phyloP scores from a whole-genome alignment of 2,329 filamentous ascomycete genomes.

The Sporothrix sp. region DNA sequence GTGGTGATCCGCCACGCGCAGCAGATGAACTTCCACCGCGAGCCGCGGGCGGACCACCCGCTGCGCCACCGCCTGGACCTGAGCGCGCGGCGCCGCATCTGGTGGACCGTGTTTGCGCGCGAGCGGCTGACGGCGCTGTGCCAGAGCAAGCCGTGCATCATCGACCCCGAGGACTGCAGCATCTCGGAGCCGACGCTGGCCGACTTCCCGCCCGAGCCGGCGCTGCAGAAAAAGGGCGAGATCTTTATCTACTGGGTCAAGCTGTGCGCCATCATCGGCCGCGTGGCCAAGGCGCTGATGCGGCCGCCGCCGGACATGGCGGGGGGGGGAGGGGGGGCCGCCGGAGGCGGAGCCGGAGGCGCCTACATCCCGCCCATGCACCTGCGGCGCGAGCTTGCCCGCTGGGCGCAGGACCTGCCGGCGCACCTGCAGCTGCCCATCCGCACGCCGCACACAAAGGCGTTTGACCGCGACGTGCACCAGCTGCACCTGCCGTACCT shows the following conservation, averaged over 20 bases:
- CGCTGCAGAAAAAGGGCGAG: conserved; percentile 1
- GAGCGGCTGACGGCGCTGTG: not conserved
- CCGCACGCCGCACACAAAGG: not conserved
- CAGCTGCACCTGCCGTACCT: conserved; percentile 6
- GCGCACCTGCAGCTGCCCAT: not conserved
- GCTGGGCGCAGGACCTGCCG: conserved; percentile 1
- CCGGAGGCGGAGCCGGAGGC: not conserved
- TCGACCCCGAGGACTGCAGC: conserved; percentile 7
- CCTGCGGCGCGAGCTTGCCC: not conserved
- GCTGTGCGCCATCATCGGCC: conserved; percentile 5
- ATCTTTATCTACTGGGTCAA: conserved; percentile 10
- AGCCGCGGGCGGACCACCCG: not conserved
- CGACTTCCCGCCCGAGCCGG: not conserved
- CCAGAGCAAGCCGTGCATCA: conserved; percentile 6
- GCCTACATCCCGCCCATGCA: conserved; percentile 1
- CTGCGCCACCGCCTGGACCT: not conserved
- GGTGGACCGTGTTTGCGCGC: conserved; percentile 3
- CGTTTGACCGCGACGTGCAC: conserved; percentile 7
- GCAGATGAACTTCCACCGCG: conserved; percentile 10
- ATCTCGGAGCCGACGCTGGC: conserved; percentile 2
- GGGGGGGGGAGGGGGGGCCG: not conserved
- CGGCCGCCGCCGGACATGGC: not conserved
- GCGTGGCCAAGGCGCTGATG: not conserved
- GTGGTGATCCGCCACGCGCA: conserved; percentile 7
- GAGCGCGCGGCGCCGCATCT: conserved; percentile 2